Conservation (phyloP, 805 yeast species). For the Ogataea ganodermae region DNA sequence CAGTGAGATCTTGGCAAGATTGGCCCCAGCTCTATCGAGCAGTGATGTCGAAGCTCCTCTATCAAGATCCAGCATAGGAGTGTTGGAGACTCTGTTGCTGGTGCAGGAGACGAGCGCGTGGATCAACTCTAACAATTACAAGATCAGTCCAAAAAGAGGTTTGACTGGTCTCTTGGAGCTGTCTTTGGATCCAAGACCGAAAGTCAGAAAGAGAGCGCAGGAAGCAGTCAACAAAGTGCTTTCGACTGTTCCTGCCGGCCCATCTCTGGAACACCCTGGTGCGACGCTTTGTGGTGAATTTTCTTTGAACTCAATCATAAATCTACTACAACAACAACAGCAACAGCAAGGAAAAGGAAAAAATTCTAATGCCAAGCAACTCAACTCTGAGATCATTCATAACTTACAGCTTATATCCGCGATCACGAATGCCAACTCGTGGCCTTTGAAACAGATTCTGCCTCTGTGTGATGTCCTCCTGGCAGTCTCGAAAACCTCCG, state of each 20-base stretch:
- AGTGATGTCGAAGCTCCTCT: constrained; percentile 76
- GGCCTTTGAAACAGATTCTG: constrained; percentile 76
- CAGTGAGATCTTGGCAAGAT: constrained; percentile 70
- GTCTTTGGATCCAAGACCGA: constrained; percentile 87
- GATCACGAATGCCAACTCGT: constrained; percentile 72
- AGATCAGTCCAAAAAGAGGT: constrained; percentile 77
- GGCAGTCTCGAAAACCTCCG: constrained; percentile 76
- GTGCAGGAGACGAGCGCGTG: constrained; percentile 84
- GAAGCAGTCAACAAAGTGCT: constrained; percentile 78
- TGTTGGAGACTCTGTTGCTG: constrained; percentile 72
- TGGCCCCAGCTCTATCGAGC: constrained; percentile 78
- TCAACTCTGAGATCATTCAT: constrained; percentile 65
- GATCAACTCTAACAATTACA: constrained; percentile 54
- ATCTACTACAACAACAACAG: constrained; percentile 42
- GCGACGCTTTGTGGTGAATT: constrained; percentile 68
- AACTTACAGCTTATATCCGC: constrained; percentile 72
- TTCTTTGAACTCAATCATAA: constrained; percentile 56
- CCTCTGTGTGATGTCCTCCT: constrained; percentile 74
- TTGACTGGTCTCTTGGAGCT: constrained; percentile 74
- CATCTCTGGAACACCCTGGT: constrained; percentile 77
- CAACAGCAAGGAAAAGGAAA: constrained; percentile 35
- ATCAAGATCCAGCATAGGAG: constrained; percentile 80
- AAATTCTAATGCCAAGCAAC: constrained; percentile 43
- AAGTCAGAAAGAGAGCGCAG: constrained; percentile 91
- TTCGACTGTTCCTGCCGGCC: constrained; percentile 70